Conservation (phyloP, 2,329 filamentous ascomycete species). For the Fonsecaea erecta region DNA sequence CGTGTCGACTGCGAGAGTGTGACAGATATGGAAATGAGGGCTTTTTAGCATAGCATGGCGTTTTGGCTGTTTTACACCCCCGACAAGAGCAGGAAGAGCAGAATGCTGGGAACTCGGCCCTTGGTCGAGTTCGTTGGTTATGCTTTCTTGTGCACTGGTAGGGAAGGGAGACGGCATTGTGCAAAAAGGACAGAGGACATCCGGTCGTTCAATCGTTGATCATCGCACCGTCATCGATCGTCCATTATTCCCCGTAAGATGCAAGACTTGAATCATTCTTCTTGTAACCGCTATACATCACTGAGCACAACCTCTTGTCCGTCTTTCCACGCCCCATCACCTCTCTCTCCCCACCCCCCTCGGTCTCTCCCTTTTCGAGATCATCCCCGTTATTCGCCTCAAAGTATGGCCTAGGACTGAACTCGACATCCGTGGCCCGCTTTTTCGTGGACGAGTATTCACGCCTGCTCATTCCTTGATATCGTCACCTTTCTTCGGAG, state of each 20-base stretch:
- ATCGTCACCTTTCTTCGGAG: too few relatives aligned
- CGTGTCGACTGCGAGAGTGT: neutral
- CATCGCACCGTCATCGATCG: neutral
- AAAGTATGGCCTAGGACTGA: too few relatives aligned
- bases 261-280: slow-evolving; percentile 39
- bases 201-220: neutral
- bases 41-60: slow-evolving; percentile 34
- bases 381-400: too few relatives aligned
- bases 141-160: slow-evolving; percentile 7
- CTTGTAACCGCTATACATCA: too few relatives aligned
- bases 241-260: slow-evolving; percentile 30
- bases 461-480: too few relatives aligned
- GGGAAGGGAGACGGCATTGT: neutral
- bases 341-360: too few relatives aligned
- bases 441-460: too few relatives aligned
- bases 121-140: slow-evolving; percentile 4
- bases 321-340: too few relatives aligned
- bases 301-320: too few relatives aligned
- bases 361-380: too few relatives aligned
- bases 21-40: slow-evolving; percentile 2
- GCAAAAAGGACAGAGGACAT: neutral
- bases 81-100: neutral
- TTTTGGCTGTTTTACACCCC: slow-evolving; percentile 15
- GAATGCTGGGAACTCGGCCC: neutral
- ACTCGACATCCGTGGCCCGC: too few relatives aligned